Evolutionary conservation across 257 asterid species (phyloP), one percentile per base, ranked within the genome.

Genomic region (Sherardia arvensis): DNA sequence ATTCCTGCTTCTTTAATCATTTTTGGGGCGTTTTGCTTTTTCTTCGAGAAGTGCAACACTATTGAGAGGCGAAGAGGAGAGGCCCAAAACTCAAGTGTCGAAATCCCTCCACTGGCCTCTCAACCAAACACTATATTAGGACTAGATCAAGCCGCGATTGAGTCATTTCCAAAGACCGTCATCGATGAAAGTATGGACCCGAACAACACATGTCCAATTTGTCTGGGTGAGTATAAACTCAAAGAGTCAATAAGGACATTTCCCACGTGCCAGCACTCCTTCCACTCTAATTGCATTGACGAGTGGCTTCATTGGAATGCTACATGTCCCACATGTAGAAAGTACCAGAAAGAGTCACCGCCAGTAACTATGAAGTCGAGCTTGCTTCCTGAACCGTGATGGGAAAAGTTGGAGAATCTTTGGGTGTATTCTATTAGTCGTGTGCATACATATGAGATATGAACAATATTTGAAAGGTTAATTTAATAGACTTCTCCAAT

Each of bases 301-400:
- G 80, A 77, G 62, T 84, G 90, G 87, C 85, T 84, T 18, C 73
- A 69, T 25, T 21, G 71, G 14, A 77, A 79, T 53, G 69, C 81
- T 18, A 72, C 85, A 5, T 84, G 91, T 73, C 91, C 85, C 1
- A 75, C 81, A 53, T 84, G 91, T 49, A 61, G 87, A 62, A 75
- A 69, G 26, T 71, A 78, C 3, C 87, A 84, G 20, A 53, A 61
- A 59, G 59, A 68, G 29, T 63, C 72, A 3, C 57, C 74, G 2
- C 60, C 33, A 12, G 20, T 11, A 15, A 25, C 38, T 3, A 7
- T 10, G 27, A 30, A 8, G 23, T 66, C 18, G 25, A 33, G 17
- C 6, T 30, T 30, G 29, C 25, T 11, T 38, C 17, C 3, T 17
- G 32, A 30, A 43, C 8, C 21, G 51, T 43, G 7, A 43, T 9